Conservation (phyloP, 148 eudicot genomes). For the Silene conica region DNA sequence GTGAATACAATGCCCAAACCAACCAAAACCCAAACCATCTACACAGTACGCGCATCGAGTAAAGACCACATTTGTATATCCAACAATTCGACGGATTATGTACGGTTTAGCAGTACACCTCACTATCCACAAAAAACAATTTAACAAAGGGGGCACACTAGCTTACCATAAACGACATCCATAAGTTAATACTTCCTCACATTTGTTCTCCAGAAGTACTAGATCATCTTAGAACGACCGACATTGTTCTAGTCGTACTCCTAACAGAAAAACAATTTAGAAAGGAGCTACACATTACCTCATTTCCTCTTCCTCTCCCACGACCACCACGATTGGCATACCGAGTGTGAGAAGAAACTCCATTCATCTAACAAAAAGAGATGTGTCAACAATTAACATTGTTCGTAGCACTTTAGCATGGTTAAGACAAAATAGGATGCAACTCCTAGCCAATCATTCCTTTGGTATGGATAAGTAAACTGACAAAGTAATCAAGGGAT, state of each 20-base stretch:
- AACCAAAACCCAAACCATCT: not conserved
- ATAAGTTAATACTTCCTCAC: not conserved
- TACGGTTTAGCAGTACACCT: not conserved
- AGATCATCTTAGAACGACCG: not conserved
- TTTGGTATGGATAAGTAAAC: not conserved
- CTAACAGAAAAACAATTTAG: not conserved
- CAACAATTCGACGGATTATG: not conserved
- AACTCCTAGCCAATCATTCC: too few species aligned
- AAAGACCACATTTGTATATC: not conserved
- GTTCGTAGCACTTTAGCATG: not conserved
- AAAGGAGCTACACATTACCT: conserved; percentile 26
- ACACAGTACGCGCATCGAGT: not conserved
- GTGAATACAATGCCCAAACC: conserved; percentile 4
- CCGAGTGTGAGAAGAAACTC: conserved; percentile 28
- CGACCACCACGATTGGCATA: conserved; percentile 34
- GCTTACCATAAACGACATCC: not conserved
- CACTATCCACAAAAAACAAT: not conserved
- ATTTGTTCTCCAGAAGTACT: not conserved
- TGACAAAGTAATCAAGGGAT: not conserved
- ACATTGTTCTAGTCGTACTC: not conserved
- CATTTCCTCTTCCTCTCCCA: conserved; percentile 41
- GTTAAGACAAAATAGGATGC: not conserved
- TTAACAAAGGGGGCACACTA: conserved; percentile 2
- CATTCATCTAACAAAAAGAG: conserved; percentile 34
- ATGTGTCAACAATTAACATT: conserved; percentile 1